Evolutionary conservation across 257 asterid genomes (phyloP).

Genomic region (Capsicum chinense): DNA sequence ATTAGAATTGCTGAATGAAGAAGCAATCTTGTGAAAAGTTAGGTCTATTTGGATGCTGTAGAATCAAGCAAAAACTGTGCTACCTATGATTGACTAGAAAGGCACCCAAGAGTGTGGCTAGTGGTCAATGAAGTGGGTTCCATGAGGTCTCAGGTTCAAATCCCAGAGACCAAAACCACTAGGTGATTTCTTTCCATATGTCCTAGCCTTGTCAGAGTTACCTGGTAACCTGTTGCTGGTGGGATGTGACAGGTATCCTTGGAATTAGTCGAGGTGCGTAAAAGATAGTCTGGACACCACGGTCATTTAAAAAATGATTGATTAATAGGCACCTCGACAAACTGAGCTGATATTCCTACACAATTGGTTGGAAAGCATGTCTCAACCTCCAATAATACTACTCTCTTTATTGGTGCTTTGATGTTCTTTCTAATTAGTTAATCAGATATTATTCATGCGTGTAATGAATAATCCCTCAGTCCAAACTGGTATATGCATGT

Average conservation of each 20-base stretch:
- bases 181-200: no score
- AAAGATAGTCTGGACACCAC: no score
- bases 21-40: neutral
- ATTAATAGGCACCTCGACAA: no score
- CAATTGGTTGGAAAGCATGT: slow-evolving; percentile 10
- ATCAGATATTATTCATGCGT: neutral
- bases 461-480: neutral
- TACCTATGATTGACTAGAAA: neutral
- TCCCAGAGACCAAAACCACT: no score
- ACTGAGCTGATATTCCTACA: neutral
- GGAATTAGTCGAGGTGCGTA: no score
- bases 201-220: no score
- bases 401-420: neutral
- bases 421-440: neutral
- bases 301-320: neutral
- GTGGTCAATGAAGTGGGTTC: no score
- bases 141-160: no score
- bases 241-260: no score
- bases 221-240: no score
- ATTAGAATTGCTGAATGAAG: neutral
- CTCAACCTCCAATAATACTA: neutral
- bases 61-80: neutral
- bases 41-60: neutral
- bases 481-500: neutral
- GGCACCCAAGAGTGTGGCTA: no score